These are phyloP conservation scores for Penicillium sp. DNA, from an alignment of 2,329 filamentous ascomycete species.

Conservation along the genomic window DNA sequence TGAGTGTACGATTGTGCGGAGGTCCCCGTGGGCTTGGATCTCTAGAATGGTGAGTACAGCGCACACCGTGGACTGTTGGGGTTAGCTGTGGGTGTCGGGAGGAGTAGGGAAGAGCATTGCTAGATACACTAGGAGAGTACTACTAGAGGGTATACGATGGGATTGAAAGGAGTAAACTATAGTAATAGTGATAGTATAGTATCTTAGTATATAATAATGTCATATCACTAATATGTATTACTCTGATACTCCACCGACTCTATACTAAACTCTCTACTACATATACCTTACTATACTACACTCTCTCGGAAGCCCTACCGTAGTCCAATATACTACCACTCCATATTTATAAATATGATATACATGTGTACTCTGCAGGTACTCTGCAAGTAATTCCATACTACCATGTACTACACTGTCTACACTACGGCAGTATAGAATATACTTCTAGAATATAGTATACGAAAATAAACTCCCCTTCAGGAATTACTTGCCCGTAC, in stretches of 20 bases:
- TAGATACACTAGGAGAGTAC: too few relatives aligned
- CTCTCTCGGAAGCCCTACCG: not conserved
- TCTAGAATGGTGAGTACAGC: conserved; percentile 13
- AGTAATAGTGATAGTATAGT: not conserved
- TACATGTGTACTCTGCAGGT: too few relatives aligned
- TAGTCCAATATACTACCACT: not conserved
- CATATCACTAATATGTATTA: not conserved
- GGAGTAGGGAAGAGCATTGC: not conserved
- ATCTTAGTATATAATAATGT: not conserved
- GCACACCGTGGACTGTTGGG: conserved; percentile 12
- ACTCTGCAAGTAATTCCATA: too few relatives aligned
- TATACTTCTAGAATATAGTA: not conserved
- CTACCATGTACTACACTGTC: not conserved
- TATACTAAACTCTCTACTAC: too few relatives aligned
- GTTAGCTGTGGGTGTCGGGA: not conserved
- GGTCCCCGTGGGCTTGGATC: conserved; percentile 16
- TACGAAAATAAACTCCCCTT: not conserved
- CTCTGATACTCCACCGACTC: too few relatives aligned
- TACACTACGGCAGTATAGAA: not conserved
- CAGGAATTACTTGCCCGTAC: too few relatives aligned
- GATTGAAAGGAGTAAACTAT: too few relatives aligned
- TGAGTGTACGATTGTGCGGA: conserved; percentile 7
- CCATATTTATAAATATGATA: too few relatives aligned
- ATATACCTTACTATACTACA: not conserved
- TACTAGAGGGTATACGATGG: too few relatives aligned